These are phyloP conservation scores for Solanum lignicaule DNA, from an alignment of 257 asterid species.

Conservation along the genomic window DNA sequence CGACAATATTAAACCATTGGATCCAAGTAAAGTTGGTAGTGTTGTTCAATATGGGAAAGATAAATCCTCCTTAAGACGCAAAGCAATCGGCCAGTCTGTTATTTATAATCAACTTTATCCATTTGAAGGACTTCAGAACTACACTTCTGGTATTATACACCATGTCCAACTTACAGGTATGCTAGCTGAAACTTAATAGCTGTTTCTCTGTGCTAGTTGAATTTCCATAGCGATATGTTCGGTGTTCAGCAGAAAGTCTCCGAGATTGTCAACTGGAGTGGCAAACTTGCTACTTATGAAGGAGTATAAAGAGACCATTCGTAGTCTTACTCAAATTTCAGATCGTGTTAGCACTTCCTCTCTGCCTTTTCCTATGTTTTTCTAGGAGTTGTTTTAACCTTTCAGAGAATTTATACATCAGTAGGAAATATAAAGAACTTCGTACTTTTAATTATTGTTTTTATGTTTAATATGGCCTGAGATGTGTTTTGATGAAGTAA, in stretches of 20 bases:
- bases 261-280: neutral
- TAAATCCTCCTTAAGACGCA: slow-evolving; percentile 25
- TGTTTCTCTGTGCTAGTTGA: neutral
- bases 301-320: neutral
- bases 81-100: slow-evolving; percentile 53
- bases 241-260: neutral
- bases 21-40: slow-evolving; percentile 54
- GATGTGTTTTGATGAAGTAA: neutral
- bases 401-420: neutral
- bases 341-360: neutral
- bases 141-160: slow-evolving; percentile 92
- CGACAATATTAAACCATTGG: slow-evolving; percentile 38
- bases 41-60: slow-evolving; percentile 58
- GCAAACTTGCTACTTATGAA: neutral
- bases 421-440: neutral
- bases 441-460: neutral
- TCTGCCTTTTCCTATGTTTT: neutral
- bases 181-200: neutral
- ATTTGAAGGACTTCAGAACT: slow-evolving; percentile 65
- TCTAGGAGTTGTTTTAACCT: neutral
- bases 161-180: slow-evolving; percentile 82
- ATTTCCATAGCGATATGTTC: neutral
- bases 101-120: slow-evolving; percentile 76
- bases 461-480: neutral
- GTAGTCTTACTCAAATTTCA: neutral